These are phyloP conservation scores for Aspergillus pseudonomiae DNA, from an alignment of 2,329 filamentous ascomycete species.

Conservation along the genomic window DNA sequence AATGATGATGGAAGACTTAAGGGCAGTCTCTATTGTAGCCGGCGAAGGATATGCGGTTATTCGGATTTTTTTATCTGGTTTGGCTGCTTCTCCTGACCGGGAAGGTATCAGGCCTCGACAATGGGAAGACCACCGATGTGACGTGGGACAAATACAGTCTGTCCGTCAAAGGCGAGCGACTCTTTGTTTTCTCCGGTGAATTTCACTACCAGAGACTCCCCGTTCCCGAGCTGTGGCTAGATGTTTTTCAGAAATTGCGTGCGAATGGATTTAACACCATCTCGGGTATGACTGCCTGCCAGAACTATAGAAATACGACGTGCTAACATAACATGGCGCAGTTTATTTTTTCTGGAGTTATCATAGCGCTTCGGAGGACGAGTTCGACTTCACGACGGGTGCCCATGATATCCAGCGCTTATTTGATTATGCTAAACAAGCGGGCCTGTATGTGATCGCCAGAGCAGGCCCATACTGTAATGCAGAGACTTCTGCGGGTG, in stretches of 20 bases:
- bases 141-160: conserved; percentile 58
- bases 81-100: conserved; percentile 16
- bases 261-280: conserved; percentile 58
- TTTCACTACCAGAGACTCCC: conserved; percentile 59
- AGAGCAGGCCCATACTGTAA: conserved; percentile 57
- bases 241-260: conserved; percentile 59
- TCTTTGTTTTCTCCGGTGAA: conserved; percentile 55
- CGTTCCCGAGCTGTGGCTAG: conserved; percentile 58
- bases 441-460: conserved; percentile 56
- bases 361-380: conserved; percentile 30
- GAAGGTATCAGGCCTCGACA: conserved; percentile 34
- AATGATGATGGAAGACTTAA: background rate
- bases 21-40: background rate
- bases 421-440: conserved; percentile 55
- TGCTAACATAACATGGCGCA: conserved; percentile 1
- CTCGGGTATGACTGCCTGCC: conserved; percentile 34
- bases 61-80: conserved; percentile 20
- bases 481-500: conserved; percentile 55
- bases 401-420: conserved; percentile 56
- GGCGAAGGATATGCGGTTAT: conserved; percentile 21
- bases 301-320: background rate
- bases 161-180: conserved; percentile 51
- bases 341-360: conserved; percentile 38
- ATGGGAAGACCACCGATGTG: conserved; percentile 49
- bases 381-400: conserved; percentile 54